Percentiles rank a stretch among this genome's conserved stretches.
Evolutionary conservation across 2,329 filamentous ascomycete species (phyloP).

Genomic region (Pseudogymnoascus sp.): DNA sequence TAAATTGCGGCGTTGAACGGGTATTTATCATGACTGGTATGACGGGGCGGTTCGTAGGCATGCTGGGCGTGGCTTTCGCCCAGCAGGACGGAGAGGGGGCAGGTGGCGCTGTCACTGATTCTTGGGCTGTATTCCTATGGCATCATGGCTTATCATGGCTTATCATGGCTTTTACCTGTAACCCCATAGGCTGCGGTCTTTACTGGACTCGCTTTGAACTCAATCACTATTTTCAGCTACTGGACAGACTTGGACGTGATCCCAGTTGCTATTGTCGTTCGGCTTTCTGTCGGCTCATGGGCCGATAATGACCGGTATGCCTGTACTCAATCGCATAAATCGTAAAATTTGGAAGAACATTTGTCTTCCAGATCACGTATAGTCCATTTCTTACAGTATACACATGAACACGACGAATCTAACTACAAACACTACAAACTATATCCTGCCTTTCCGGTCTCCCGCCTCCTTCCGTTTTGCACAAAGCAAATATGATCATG

Average conservation of each 20-base stretch:
- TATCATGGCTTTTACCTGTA: slow-evolving; percentile 6
- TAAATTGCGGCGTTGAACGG: slow-evolving; percentile 9
- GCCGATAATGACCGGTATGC: not conserved
- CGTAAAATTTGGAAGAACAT: not conserved
- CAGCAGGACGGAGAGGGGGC: slow-evolving; percentile 4
- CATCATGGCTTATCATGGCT: slow-evolving; percentile 1
- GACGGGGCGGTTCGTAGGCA: slow-evolving; percentile 4
- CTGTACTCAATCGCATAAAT: not conserved
- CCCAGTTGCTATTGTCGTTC: not conserved
- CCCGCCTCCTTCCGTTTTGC: not conserved
- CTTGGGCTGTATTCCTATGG: slow-evolving; percentile 5
- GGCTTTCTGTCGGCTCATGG: not conserved
- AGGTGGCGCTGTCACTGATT: slow-evolving; percentile 6
- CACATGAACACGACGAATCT: not conserved
- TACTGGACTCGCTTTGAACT: slow-evolving; percentile 7
- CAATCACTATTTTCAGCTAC: slow-evolving; percentile 6
- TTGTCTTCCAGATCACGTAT: not conserved
- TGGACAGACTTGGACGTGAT: not conserved
- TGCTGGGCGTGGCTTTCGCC: not conserved
- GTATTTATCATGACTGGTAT: slow-evolving; percentile 11
- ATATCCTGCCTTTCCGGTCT: not conserved
- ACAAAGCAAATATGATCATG: not conserved
- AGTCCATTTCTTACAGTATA: not conserved
- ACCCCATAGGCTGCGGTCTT: slow-evolving; percentile 7
- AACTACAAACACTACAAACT: not conserved